Conservation (phyloP, 352 stramenopile species). For the Pythium apleroticum region DNA sequence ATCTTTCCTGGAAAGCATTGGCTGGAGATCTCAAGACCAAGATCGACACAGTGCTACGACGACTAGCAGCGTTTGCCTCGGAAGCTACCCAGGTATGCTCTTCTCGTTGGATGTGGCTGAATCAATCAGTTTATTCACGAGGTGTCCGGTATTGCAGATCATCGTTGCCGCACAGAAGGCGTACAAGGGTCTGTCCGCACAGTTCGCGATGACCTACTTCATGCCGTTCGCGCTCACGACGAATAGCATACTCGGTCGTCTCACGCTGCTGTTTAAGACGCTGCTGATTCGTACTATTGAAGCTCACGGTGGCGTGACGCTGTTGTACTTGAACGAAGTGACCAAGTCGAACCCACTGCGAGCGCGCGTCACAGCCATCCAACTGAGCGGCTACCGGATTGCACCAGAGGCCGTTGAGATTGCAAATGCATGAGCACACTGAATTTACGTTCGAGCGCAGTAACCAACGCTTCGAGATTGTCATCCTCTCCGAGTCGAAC, state of each 20-base stretch:
- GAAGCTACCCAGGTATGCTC: constrained; percentile 32
- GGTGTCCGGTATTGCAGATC: constrained; percentile 18
- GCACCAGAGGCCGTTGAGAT: constrained; percentile 43
- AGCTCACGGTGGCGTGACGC: constrained; percentile 57
- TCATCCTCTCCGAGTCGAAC: neutral
- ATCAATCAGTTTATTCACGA: neutral
- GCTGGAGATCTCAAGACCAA: constrained; percentile 57
- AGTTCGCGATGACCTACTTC: constrained; percentile 88
- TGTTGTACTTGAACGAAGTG: constrained; percentile 80
- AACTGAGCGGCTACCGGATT: constrained; percentile 70
- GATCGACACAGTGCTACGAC: constrained; percentile 48
- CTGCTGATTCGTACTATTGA: constrained; percentile 64
- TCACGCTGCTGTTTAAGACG: constrained; percentile 60
- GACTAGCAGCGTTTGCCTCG: constrained; percentile 36
- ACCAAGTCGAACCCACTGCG: constrained; percentile 81
- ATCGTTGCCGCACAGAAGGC: constrained; percentile 71
- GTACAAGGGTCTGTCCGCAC: constrained; percentile 64
- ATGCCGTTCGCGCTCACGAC: constrained; percentile 82
- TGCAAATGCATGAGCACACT: constrained; percentile 49
- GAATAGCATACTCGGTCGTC: constrained; percentile 71
- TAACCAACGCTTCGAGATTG: too few relatives aligned
- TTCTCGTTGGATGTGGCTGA: neutral
- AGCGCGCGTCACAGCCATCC: constrained; percentile 63
- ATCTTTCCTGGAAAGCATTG: constrained; percentile 78
- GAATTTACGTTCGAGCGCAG: neutral